phyloP scores from a whole-genome alignment of 2,329 filamentous ascomycete species.

The Alternaria longipes region DNA sequence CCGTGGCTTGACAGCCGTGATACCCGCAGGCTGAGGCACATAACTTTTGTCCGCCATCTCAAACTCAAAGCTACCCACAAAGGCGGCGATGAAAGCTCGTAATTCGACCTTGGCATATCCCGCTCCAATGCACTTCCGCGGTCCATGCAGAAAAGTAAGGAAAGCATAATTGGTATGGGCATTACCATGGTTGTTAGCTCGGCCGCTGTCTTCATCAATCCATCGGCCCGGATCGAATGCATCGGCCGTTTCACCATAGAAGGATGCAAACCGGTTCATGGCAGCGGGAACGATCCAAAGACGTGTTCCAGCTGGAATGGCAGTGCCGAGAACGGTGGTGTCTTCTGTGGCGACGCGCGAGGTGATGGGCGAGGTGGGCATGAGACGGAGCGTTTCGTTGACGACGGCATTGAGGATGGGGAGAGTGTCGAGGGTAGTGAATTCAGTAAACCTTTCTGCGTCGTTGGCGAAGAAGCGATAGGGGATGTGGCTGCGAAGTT shows the following conservation, averaged over 20 bases:
- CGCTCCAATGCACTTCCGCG: not conserved
- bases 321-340: not conserved
- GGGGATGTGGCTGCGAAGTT: not conserved
- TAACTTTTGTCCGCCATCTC: not conserved
- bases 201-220: constrained; percentile 1
- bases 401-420: constrained; percentile 3
- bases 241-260: not conserved
- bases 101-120: not conserved
- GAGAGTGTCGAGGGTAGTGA: not conserved
- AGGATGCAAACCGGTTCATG: not conserved
- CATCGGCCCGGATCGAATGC: constrained; percentile 1
- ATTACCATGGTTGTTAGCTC: not conserved
- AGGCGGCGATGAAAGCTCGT: constrained; percentile 2
- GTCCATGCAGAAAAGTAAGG: constrained; percentile 6
- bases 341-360: not conserved
- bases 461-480: constrained; percentile 5
- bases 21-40: not conserved
- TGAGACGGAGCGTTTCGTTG: constrained; percentile 1
- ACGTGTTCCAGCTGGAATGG: not conserved
- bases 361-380: constrained; percentile 1
- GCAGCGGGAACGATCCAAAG: no score
- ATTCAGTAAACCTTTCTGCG: not conserved
- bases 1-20: not conserved
- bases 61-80: constrained; percentile 4
- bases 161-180: constrained; percentile 6